phyloP scores from a whole-genome alignment of 371 early-diverging fungal species.

The Mortierella sp. region DNA sequence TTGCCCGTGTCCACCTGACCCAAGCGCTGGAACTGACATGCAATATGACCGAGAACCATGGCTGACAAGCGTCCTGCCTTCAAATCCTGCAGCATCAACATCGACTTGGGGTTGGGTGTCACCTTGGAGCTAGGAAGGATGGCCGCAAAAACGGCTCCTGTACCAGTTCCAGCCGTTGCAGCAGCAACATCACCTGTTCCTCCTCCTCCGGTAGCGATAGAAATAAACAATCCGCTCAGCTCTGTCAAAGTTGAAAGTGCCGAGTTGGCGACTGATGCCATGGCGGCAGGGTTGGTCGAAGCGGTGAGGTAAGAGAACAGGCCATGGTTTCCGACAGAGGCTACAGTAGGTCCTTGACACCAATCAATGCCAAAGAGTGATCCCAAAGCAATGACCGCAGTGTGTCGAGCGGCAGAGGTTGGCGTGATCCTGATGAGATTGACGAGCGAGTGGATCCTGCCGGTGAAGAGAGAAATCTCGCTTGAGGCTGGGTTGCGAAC shows the following conservation, averaged over 20 bases:
- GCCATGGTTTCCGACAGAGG: slow-evolving; percentile 40
- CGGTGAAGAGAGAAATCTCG: slow-evolving; percentile 48
- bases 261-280: slow-evolving; percentile 48
- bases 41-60: slow-evolving; percentile 46
- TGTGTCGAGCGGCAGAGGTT: slow-evolving; percentile 55
- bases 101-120: slow-evolving; percentile 35
- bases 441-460: slow-evolving; percentile 52
- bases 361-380: slow-evolving; percentile 52
- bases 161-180: slow-evolving; percentile 16
- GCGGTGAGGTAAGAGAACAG: slow-evolving; percentile 57
- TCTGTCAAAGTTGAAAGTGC: slow-evolving; percentile 45
- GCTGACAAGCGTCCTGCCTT: slow-evolving; percentile 53
- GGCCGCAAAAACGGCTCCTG: slow-evolving; percentile 27
- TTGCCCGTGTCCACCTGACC: slow-evolving; percentile 42
- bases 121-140: slow-evolving; percentile 29
- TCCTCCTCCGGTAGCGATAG: slow-evolving; percentile 21
- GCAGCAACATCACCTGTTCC: slow-evolving; percentile 8
- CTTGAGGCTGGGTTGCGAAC: slow-evolving; percentile 45
- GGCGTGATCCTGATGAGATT: slow-evolving; percentile 56
- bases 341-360: slow-evolving; percentile 40
- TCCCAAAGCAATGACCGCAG: slow-evolving; percentile 48
- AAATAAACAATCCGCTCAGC: slow-evolving; percentile 42
- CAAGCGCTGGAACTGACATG: slow-evolving; percentile 34
- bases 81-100: slow-evolving; percentile 50
- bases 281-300: slow-evolving; percentile 43